A percentile compares a stretch with the other conserved stretches of the same genome.
Conservation (phyloP, 495 filamentous ascomycete species). For the Hypoxylon perforatum region DNA sequence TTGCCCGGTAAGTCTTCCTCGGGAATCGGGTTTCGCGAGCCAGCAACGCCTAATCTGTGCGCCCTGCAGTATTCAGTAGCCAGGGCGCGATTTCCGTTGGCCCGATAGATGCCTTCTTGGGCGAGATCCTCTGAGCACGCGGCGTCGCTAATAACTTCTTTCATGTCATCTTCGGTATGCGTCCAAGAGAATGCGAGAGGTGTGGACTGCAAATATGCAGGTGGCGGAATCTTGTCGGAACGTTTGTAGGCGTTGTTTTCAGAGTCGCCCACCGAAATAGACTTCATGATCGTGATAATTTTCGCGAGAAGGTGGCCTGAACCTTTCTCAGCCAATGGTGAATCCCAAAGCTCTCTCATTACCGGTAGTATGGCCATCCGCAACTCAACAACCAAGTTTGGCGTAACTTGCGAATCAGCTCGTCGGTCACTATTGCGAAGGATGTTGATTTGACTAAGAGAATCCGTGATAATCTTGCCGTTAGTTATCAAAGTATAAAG, state of each 20-base stretch:
- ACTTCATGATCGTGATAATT: constrained; percentile 84
- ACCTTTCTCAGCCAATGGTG: constrained; percentile 80
- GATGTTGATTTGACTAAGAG: constrained; percentile 72
- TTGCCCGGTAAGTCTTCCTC: constrained; percentile 60
- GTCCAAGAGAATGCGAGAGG: constrained; percentile 50
- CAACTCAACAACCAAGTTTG: constrained; percentile 89
- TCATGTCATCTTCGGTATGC: constrained; percentile 29
- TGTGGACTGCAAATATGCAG: constrained; percentile 51
- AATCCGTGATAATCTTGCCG: constrained; percentile 81
- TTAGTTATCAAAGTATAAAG: constrained; percentile 81
- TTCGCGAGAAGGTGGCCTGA: constrained; percentile 79
- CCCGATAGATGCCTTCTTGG: constrained; percentile 84
- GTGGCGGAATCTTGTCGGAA: constrained; percentile 60
- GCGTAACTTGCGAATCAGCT: constrained; percentile 73
- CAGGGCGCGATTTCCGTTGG: constrained; percentile 69
- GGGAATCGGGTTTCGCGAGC: constrained; percentile 71
- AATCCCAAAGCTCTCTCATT: constrained; percentile 83
- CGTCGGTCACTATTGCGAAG: constrained; percentile 60
- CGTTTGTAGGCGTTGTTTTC: constrained; percentile 74
- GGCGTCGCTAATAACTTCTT: constrained; percentile 42
- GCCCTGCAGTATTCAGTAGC: constrained; percentile 81
- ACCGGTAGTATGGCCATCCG: constrained; percentile 85
- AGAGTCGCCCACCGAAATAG: constrained; percentile 77
- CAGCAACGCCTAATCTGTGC: constrained; percentile 54
- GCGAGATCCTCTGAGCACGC: constrained; percentile 61